Evolutionary conservation across 139 green algal species (phyloP).

Genomic region (Deuterostichococcus epilithicus): DNA sequence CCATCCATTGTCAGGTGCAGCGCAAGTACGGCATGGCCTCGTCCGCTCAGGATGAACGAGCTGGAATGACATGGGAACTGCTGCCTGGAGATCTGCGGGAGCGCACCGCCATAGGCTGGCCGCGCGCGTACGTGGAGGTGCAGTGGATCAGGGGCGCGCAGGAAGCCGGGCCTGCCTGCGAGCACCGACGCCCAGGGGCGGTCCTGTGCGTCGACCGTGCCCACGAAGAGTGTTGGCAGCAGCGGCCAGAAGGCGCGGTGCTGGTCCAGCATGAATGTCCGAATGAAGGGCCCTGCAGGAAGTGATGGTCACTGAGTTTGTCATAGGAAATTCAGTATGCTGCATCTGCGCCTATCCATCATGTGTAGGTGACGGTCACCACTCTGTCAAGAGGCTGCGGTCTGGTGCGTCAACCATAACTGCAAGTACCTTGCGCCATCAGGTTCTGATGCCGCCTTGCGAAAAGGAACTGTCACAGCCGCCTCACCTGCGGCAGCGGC

Average conservation of each 20-base stretch:
- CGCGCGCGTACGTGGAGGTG: not conserved
- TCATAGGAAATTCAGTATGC: not conserved
- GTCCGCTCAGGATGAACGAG: no score
- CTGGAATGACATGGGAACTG: no score
- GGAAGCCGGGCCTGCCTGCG: constrained; percentile 2
- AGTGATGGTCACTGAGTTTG: not conserved
- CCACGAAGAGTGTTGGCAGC: constrained; percentile 12
- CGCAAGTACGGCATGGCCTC: no score
- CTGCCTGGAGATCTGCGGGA: no score
- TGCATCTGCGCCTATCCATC: not conserved
- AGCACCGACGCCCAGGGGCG: constrained; percentile 10
- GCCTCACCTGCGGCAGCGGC: not conserved
- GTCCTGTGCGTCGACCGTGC: constrained; percentile 1
- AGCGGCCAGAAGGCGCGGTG: constrained; percentile 18
- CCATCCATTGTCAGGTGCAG: not conserved
- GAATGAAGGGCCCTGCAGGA: constrained; percentile 1
- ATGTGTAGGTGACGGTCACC: not conserved
- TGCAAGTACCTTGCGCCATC: not conserved
- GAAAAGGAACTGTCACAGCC: not conserved
- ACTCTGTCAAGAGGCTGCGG: no score
- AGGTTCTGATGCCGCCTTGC: not conserved
- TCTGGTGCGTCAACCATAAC: no score
- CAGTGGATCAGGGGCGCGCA: not conserved
- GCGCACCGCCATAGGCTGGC: not conserved
- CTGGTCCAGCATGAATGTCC: constrained; percentile 15